Conservation (phyloP, 768 basidiomycete genomes). For the Termitomyces sp. region DNA sequence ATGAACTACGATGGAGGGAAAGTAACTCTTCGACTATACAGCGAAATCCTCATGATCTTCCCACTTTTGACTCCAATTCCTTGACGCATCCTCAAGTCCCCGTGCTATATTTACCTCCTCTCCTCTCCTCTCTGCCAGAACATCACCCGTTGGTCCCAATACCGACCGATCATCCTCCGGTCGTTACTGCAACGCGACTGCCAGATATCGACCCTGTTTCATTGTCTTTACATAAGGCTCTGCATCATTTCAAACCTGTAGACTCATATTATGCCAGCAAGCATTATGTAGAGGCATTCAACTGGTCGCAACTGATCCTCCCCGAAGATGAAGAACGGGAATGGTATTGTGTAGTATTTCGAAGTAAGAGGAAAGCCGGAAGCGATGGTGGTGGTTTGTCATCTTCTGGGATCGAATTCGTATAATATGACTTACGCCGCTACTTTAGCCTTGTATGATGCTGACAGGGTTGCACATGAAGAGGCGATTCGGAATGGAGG, state of each 20-base stretch:
- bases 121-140: constrained; percentile 70
- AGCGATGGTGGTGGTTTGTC: constrained; percentile 61
- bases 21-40: constrained; percentile 5
- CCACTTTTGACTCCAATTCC: constrained; percentile 38
- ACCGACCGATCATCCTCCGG: constrained; percentile 31
- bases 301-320: constrained; percentile 72
- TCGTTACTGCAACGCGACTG: constrained; percentile 66
- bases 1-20: constrained; percentile 2
- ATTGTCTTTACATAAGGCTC: constrained; percentile 76
- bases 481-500: constrained; percentile 88
- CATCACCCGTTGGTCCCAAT: constrained; percentile 24
- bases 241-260: constrained; percentile 68
- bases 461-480: constrained; percentile 84
- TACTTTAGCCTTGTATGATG: constrained; percentile 68
- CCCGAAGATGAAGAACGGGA: constrained; percentile 71
- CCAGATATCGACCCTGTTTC: constrained; percentile 85
- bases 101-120: constrained; percentile 78
- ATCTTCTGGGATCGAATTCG: neutral
- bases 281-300: constrained; percentile 77
- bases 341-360: constrained; percentile 92
- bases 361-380: constrained; percentile 66
- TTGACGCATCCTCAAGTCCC: constrained; percentile 33
- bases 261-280: constrained; percentile 53
- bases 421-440: constrained; percentile 3
- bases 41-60: constrained; percentile 50